phyloP scores from a whole-genome alignment of 169 alveolate species.

The Amoebophrya sp. region DNA sequence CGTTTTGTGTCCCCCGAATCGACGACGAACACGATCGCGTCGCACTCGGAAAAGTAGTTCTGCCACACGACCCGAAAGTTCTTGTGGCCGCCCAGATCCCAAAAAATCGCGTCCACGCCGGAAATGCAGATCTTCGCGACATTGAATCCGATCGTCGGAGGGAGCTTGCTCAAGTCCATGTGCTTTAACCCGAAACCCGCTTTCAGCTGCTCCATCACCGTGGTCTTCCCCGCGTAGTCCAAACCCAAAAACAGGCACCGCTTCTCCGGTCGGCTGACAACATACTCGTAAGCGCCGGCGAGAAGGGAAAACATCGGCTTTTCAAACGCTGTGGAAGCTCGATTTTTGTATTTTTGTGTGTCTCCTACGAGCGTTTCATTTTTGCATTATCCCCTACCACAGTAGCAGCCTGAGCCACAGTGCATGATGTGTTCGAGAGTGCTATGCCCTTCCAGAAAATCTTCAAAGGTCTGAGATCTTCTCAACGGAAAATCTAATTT shows the following conservation, averaged over 20 bases:
- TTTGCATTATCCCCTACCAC: too few species aligned
- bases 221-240: not conserved
- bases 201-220: not conserved
- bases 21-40: not conserved
- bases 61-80: not conserved
- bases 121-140: not conserved
- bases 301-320: not conserved
- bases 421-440: too few species aligned
- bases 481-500: too few species aligned
- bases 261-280: not conserved
- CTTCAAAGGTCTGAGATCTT: too few species aligned
- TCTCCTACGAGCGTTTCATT: too few species aligned
- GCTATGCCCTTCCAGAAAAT: too few species aligned
- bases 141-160: not conserved
- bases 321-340: not conserved
- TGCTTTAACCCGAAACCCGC: not conserved
- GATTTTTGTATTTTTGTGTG: too few species aligned
- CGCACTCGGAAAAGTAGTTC: not conserved
- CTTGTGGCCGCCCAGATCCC: conserved; percentile 9
- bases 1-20: not conserved
- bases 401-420: too few species aligned
- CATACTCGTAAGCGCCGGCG: not conserved
- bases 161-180: not conserved
- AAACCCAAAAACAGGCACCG: not conserved
- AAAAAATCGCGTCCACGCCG: not conserved